Base-by-base conservation (phyloP, 2,329 filamentous ascomycete species). In the Parafenestella ontariensis region DNA sequence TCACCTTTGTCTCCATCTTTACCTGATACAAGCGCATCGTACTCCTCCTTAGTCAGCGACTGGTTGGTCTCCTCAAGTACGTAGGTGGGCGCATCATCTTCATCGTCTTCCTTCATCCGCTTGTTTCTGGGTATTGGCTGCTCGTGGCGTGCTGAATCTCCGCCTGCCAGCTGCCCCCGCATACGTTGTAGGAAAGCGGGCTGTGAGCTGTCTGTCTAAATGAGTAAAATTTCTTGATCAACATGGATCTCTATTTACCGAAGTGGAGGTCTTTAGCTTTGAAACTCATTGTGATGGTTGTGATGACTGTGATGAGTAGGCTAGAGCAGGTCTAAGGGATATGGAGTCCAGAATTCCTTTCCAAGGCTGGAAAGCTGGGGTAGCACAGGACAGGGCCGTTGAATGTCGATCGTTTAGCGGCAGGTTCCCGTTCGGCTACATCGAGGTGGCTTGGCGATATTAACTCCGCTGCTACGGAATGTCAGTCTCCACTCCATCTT, bases 51-150 rank as follows among this genome's bases (percentile, higher is more conserved):
- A 58, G 65, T 85, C 62, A 77, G 74, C 42, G 88, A 83, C 26
- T 88, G 82, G 49, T 91, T 89, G 45, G 86, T 89, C 4, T 84
- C 81, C 70, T 92, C 90, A 62, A 94, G 85, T 3, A 95, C 85
- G 46, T 91, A 86, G 0, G 91, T 82, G 0, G 91, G 91, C 45
- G 82, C 88, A 72, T 94, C 90, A 63, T 94, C 90, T 11, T 89
- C 89, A 56, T 92, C 87, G 62, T 88, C 54, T 79, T 85, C 15
- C 59, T 73, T 66, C 66, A 84, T 51, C 21, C 71, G 65, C 64
- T 76, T 80, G 42, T 79, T 79, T 46, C 80, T 75, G 10, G 78
- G 75, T 20, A 79, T 65, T 9, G 73, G 75, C 4, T 73, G 72
- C 57, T 80, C 80, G 68, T 80, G 79, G 42, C 77, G 76, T 54